Evolutionary conservation across 345 rosid species (phyloP), one percentile per base, ranked within the genome.

Genomic region (Populus simonii): DNA sequence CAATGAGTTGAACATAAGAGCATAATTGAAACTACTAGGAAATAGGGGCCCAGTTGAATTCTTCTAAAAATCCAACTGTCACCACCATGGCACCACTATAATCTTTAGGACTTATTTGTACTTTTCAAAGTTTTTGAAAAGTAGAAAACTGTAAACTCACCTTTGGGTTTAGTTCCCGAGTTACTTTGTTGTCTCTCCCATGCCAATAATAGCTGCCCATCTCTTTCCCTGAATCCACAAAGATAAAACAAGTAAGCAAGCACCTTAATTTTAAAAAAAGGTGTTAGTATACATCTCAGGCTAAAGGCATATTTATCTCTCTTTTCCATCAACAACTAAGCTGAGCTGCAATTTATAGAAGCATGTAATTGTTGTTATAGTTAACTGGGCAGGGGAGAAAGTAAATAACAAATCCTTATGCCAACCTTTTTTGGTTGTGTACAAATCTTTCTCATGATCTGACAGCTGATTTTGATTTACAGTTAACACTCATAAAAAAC

Each of bases 201-300:
- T 92, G 98, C 98, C 98, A 93, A 80, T 73, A 96, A 74, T 91
- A 93, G 89, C 90, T 88, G 76, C 91, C 81, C 66, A 51, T 81
- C 75, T 89, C 90, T 83, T 91, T 93, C 39, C 98, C 99, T 96
- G 85, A 66, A 59, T 68, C 83, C 59, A 70, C 9, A 66, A 67
- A 41, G n/a, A 33, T 15, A 43, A 69, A 51, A 62, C 68, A 39
- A 6, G 51, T 65, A 83, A 81, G 68, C 13, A 72, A 72, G 55
- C 55, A 49, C 55, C 55, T 16, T 49, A 17, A 5, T 15, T 49
- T 18, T 6, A 18, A 51, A 18, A 51, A 18, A 16, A 8, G 0
- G 57, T 51, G n/a, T 51, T 51, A 5, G 20, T 18, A 51, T 18
- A 18, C 57, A 6, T 51, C 3, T 3, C 17, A 68, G 23, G 66